Percentiles rank a stretch among this genome's conserved stretches.
These are phyloP conservation scores for Talaromyces rugulosus DNA, from an alignment of 2,329 filamentous ascomycete species.

Conservation along the genomic window DNA sequence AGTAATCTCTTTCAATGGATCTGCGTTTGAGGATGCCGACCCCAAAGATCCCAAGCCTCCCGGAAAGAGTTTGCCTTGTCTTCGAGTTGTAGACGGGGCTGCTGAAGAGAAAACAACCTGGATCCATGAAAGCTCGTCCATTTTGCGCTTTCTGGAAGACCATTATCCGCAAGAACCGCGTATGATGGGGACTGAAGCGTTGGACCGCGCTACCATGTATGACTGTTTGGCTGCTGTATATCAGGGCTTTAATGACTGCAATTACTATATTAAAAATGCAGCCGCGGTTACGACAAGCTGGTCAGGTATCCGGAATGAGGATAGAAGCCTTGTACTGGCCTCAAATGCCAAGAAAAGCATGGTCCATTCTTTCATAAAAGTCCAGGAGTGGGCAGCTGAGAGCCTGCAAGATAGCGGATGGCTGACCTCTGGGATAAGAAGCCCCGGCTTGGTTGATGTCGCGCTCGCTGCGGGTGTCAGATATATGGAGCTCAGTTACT, in stretches of 20 bases:
- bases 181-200: not conserved
- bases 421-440: not conserved
- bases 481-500: constrained; percentile 1
- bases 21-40: not conserved
- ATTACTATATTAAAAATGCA: constrained; percentile 1
- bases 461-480: not conserved
- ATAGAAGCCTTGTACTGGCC: not conserved
- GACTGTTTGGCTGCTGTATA: not conserved
- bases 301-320: not conserved
- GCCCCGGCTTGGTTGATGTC: not conserved
- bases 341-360: not conserved
- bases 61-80: not conserved
- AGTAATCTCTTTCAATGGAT: not conserved
- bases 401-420: not conserved
- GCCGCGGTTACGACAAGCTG: not conserved
- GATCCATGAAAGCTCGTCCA: not conserved
- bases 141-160: not conserved
- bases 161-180: not conserved
- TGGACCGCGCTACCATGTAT: not conserved
- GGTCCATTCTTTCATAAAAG: not conserved
- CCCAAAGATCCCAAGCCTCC: not conserved
- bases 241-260: not conserved
- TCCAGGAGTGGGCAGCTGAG: constrained; percentile 1
- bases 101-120: not conserved
- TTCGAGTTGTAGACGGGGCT: not conserved